Percentiles rank a stretch among this genome's conserved stretches.
Evolutionary conservation across 768 basidiomycete genomes (phyloP).

Genomic region (Termitomyces sp.): DNA sequence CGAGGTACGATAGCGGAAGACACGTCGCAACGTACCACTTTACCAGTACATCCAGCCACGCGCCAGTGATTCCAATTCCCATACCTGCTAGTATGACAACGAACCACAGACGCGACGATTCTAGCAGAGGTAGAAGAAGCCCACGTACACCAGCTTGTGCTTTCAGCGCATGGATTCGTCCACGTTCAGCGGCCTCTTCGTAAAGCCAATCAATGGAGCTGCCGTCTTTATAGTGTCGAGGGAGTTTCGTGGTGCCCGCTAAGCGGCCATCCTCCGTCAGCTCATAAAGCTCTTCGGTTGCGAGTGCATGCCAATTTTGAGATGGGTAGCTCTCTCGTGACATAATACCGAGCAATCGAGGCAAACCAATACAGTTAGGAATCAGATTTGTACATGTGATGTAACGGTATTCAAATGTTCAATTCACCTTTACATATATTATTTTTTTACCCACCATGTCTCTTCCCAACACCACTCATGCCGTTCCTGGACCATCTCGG

Average conservation of each 20-base stretch:
- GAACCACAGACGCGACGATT: conserved; percentile 59
- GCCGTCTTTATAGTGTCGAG: conserved; percentile 48
- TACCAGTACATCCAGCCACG: conserved; percentile 68
- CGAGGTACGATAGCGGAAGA: not conserved
- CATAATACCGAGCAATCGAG: not conserved
- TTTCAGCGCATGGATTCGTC: conserved; percentile 42
- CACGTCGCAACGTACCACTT: conserved; percentile 46
- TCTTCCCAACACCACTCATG: conserved; percentile 3
- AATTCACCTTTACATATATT: conserved; percentile 5
- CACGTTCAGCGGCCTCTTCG: conserved; percentile 58
- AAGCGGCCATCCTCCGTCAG: conserved; percentile 38
- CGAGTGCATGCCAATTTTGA: conserved; percentile 18
- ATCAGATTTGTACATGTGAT: too few relatives aligned
- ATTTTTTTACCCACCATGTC: conserved; percentile 8
- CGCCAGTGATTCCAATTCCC: conserved; percentile 63
- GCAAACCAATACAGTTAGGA: too few relatives aligned
- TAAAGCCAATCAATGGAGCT: conserved; percentile 65
- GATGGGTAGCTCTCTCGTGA: conserved; percentile 1
- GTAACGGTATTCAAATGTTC: too few relatives aligned
- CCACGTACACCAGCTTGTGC: conserved; percentile 52
- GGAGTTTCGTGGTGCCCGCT: conserved; percentile 20
- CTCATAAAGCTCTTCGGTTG: conserved; percentile 38
- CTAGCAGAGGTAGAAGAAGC: conserved; percentile 45
- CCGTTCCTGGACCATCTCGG: conserved; percentile 8
- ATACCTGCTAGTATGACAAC: conserved; percentile 62